A percentile compares a stretch with the other conserved stretches of the same genome.
These are phyloP conservation scores for Passalora sequoiae DNA, from an alignment of 2,329 filamentous ascomycete species.

Conservation along the genomic window DNA sequence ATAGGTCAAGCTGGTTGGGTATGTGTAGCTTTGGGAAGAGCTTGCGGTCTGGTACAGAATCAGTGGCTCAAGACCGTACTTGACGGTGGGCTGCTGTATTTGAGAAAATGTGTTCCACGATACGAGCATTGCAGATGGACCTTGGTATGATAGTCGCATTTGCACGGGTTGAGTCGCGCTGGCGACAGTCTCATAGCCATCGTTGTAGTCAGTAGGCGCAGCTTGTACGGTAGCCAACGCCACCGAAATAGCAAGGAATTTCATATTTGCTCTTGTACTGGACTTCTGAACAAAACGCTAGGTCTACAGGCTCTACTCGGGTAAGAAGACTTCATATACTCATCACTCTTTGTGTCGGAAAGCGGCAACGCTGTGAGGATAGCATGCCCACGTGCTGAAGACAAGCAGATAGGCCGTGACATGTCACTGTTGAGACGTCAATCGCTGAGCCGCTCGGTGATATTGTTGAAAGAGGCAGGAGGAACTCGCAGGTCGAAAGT, in stretches of 20 bases:
- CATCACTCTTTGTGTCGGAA: no score
- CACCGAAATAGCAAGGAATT: no score
- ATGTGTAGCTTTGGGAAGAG: constrained; percentile 16
- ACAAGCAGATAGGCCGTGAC: no score
- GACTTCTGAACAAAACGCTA: no score
- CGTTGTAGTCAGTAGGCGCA: constrained; percentile 3
- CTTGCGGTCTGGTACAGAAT: constrained; percentile 5
- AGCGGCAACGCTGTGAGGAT: no score
- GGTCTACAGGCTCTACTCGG: no score
- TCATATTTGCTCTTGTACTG: no score
- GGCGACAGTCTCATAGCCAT: constrained; percentile 7
- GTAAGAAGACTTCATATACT: no score
- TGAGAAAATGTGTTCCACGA: constrained; percentile 13
- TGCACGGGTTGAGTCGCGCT: constrained; percentile 9
- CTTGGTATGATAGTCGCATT: constrained; percentile 10
- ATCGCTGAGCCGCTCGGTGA: background rate
- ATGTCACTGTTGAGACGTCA: background rate
- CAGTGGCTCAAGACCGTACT: constrained; percentile 4
- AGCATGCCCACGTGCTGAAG: no score
- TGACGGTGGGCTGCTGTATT: constrained; percentile 8
- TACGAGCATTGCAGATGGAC: constrained; percentile 6
- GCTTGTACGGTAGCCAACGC: background rate
- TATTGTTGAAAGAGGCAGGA: background rate
- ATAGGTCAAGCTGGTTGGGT: constrained; percentile 19
- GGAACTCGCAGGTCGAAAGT: background rate